Conservation (phyloP, 495 filamentous ascomycete species). For the Aspergillus affinis region DNA sequence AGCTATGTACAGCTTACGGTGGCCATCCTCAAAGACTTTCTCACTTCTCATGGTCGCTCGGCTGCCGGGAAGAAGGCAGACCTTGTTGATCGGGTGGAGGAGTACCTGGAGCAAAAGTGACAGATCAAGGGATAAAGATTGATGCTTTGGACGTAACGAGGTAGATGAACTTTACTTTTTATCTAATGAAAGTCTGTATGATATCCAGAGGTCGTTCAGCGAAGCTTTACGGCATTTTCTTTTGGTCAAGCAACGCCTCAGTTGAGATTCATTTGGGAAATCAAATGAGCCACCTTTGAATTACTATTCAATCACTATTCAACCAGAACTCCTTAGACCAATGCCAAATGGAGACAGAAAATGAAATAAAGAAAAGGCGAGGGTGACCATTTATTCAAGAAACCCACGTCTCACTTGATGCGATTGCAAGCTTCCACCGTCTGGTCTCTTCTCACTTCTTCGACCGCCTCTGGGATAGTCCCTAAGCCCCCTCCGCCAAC, state of each 20-base stretch:
- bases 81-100: slow-evolving; percentile 74
- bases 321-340: not conserved
- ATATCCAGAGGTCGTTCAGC: not conserved
- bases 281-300: not conserved
- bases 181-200: not conserved
- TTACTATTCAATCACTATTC: not conserved
- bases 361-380: too few species aligned
- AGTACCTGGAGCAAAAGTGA: slow-evolving; percentile 65
- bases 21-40: slow-evolving; percentile 64
- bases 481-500: too few species aligned
- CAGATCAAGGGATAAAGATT: not conserved
- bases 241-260: not conserved
- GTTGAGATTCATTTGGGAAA: not conserved
- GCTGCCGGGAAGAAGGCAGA: slow-evolving; percentile 74
- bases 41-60: slow-evolving; percentile 60
- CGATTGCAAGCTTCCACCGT: too few species aligned
- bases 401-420: too few species aligned
- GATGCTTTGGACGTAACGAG: not conserved
- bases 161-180: not conserved
- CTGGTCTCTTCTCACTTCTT: too few species aligned
- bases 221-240: not conserved
- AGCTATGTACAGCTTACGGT: slow-evolving; percentile 57
- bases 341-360: too few species aligned
- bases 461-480: too few species aligned
- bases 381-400: too few species aligned